These are phyloP conservation scores for Periconia sp. DNA, from an alignment of 2,329 filamentous ascomycete genomes.

Conservation along the genomic window DNA sequence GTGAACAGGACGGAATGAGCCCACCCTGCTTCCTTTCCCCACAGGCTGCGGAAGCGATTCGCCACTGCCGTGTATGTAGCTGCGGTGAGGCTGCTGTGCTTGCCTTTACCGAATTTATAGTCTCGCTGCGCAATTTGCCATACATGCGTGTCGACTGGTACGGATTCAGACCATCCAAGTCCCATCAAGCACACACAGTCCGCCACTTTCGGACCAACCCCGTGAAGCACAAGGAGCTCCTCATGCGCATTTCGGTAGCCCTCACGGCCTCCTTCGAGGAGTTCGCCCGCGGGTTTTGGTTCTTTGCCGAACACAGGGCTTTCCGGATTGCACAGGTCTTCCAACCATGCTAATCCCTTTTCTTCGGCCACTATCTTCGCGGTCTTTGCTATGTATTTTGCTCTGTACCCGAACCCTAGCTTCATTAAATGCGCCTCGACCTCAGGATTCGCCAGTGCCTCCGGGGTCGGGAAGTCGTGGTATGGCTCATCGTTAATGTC, in stretches of 20 bases:
- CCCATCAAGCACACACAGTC: constrained; percentile 98
- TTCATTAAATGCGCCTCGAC: constrained; percentile 82
- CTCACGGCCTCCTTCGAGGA: constrained; percentile 59
- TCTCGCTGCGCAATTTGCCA: constrained; percentile 98
- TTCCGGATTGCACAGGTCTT: constrained; percentile 78
- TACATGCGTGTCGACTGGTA: constrained; percentile 95
- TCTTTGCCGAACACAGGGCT: constrained; percentile 64
- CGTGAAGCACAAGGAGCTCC: constrained; percentile 77
- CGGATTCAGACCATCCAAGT: constrained; percentile 91
- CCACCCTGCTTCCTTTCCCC: constrained; percentile 96
- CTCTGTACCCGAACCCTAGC: constrained; percentile 92
- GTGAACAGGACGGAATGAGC: constrained; percentile 97
- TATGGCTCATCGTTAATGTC: constrained; percentile 73
- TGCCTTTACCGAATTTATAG: constrained; percentile 87
- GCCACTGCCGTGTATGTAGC: constrained; percentile 88
- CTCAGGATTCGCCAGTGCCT: constrained; percentile 71
- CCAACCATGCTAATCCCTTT: constrained; percentile 73
- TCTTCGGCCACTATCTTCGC: constrained; percentile 76
- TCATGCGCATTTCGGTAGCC: constrained; percentile 83
- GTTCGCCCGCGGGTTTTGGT: constrained; percentile 52
- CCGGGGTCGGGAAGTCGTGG: constrained; percentile 84
- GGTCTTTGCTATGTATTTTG: constrained; percentile 89
- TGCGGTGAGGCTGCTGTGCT: constrained; percentile 85
- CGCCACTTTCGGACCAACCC: constrained; percentile 94
- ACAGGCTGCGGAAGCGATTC: constrained; percentile 85